Conservation (phyloP, 768 basidiomycete species). For the Suillus tomentosus region DNA sequence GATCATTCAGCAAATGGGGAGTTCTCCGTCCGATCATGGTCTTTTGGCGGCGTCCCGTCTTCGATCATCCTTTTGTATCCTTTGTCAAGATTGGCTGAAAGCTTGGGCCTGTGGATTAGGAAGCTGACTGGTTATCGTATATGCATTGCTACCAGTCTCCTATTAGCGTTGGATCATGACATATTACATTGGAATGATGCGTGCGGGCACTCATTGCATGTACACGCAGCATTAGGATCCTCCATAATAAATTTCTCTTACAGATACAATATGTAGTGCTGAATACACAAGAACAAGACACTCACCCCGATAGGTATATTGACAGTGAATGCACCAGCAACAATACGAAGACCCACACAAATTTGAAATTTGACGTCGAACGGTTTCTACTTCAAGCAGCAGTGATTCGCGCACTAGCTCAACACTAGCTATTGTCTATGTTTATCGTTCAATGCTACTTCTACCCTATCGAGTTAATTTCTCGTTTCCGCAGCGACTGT, state of each 20-base stretch:
- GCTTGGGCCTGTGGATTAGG: constrained; percentile 2
- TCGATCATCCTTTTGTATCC: background rate
- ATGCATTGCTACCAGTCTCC: background rate
- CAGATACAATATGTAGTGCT: constrained; percentile 3
- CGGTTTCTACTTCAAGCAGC: no score
- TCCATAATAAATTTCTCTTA: constrained; percentile 34
- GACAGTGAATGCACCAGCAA: constrained; percentile 27
- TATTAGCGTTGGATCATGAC: background rate
- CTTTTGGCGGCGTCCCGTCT: background rate
- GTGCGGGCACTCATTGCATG: constrained; percentile 28
- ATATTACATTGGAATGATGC: constrained; percentile 22
- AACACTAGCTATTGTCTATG: no score
- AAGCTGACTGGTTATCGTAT: background rate
- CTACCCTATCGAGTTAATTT: no score
- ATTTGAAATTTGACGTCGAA: no score
- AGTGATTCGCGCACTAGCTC: no score
- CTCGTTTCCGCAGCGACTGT: no score
- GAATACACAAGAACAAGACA: background rate
- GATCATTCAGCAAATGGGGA: background rate
- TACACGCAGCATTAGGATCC: constrained; percentile 32
- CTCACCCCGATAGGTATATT: constrained; percentile 39
- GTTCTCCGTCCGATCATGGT: background rate
- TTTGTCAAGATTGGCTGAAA: constrained; percentile 3
- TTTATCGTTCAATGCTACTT: no score
- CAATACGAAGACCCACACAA: constrained; percentile 21